Percentiles rank a stretch among this genome's conserved stretches.
Evolutionary conservation across 257 asterid species (phyloP).

Genomic region (Primulina huaijiensis): DNA sequence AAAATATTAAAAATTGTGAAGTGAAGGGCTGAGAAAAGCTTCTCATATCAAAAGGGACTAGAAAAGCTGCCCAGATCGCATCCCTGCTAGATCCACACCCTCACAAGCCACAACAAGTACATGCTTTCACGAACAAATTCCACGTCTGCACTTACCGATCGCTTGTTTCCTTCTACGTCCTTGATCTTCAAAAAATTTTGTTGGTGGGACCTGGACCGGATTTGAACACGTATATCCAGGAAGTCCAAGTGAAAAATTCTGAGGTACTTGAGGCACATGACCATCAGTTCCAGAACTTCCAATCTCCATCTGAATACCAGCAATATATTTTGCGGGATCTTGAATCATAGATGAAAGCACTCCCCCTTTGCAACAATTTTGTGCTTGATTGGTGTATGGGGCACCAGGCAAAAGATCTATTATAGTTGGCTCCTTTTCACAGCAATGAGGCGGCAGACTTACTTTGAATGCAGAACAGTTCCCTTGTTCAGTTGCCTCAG

Average conservation of each 20-base stretch:
- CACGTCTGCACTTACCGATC: constrained; percentile 37
- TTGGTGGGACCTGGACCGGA: constrained; percentile 51
- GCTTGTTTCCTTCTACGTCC: constrained; percentile 78
- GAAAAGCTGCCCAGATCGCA: background rate
- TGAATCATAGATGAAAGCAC: constrained; percentile 65
- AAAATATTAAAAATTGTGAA: too few relatives aligned
- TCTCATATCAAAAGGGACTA: background rate
- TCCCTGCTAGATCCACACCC: too few relatives aligned
- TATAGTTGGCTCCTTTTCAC: constrained; percentile 58
- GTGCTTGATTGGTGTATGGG: constrained; percentile 42
- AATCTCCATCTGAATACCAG: constrained; percentile 51
- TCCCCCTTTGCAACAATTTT: constrained; percentile 73
- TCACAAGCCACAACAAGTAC: too few relatives aligned
- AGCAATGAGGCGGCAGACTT: constrained; percentile 54
- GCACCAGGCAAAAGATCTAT: constrained; percentile 73
- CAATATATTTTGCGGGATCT: constrained; percentile 33
- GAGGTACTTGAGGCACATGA: constrained; percentile 31
- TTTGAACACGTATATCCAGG: constrained; percentile 74
- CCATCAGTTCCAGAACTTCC: constrained; percentile 27
- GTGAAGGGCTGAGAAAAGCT: too few relatives aligned
- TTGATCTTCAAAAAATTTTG: constrained; percentile 44
- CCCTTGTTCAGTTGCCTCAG: constrained; percentile 75
- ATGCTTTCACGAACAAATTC: background rate
- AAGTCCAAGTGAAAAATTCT: constrained; percentile 51
- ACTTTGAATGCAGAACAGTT: constrained; percentile 60